Percentiles rank a stretch among this genome's conserved stretches.
phyloP scores from a whole-genome alignment of 768 basidiomycete genomes.

The Boletus bicolor region DNA sequence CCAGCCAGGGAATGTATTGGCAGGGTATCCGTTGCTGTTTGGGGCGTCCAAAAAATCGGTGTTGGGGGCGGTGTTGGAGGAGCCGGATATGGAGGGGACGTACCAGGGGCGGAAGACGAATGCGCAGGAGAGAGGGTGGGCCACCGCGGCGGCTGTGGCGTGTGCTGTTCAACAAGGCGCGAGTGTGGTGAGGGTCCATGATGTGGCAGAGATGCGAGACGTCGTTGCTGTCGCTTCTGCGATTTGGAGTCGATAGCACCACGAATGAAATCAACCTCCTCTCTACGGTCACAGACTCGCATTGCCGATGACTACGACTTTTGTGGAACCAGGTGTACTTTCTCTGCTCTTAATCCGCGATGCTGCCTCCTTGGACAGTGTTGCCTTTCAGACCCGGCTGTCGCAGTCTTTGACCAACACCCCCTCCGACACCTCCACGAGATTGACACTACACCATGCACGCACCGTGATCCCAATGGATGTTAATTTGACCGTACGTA shows the following conservation, averaged over 20 bases:
- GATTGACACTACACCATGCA: no score
- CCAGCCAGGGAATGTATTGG: conserved; percentile 44
- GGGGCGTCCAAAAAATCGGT: conserved; percentile 87
- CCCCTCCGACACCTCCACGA: no score
- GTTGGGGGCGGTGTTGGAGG: conserved; percentile 61
- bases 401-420: no score
- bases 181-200: conserved; percentile 78
- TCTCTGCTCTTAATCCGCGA: no score
- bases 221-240: conserved; percentile 64
- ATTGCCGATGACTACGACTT: neutral
- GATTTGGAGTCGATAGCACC: conserved; percentile 42
- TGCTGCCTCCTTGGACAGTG: no score
- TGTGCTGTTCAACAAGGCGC: conserved; percentile 76
- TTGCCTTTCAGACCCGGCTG: no score
- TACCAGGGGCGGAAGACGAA: conserved; percentile 49
- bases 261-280: neutral
- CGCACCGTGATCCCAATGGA: no score
- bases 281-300: neutral
- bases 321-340: neutral
- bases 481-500: no score
- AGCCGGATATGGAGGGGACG: conserved; percentile 36
- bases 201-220: conserved; percentile 70
- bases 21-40: conserved; percentile 64
- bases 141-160: conserved; percentile 75
- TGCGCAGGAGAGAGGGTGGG: conserved; percentile 71